These are phyloP conservation scores for Colletotrichum australisinense DNA, from an alignment of 2,329 filamentous ascomycete genomes.

Conservation along the genomic window DNA sequence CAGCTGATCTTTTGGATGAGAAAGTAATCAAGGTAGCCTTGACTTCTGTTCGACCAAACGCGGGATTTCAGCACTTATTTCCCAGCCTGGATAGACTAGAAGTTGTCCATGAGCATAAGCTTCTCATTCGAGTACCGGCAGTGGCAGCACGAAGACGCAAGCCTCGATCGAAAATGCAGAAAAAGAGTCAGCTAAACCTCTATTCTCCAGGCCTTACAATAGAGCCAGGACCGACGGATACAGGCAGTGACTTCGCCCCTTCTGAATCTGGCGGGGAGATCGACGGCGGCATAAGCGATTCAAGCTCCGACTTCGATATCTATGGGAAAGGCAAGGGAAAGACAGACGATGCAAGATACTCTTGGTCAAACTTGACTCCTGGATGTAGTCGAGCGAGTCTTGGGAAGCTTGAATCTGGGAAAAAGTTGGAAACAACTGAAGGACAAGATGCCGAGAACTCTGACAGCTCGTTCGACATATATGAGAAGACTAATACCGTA, in stretches of 20 bases:
- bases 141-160: not conserved
- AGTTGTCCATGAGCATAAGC: not conserved
- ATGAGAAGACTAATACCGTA: too few relatives aligned
- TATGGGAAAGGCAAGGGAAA: too few relatives aligned
- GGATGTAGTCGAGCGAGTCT: too few relatives aligned
- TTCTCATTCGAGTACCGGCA: not conserved
- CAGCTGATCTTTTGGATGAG: not conserved
- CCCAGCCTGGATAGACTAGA: not conserved
- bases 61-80: not conserved
- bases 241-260: not conserved
- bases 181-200: not conserved
- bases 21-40: not conserved
- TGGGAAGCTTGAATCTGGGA: too few relatives aligned
- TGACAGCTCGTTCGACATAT: too few relatives aligned
- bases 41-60: not conserved
- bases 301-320: not conserved
- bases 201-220: not conserved
- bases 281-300: too few relatives aligned
- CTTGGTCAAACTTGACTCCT: too few relatives aligned
- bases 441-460: too few relatives aligned
- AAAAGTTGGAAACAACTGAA: too few relatives aligned
- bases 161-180: not conserved
- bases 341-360: too few relatives aligned
- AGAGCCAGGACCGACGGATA: not conserved
- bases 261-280: not conserved